Conservation (phyloP, 352 stramenopile genomes). For the Globisporangium sylvaticum region DNA sequence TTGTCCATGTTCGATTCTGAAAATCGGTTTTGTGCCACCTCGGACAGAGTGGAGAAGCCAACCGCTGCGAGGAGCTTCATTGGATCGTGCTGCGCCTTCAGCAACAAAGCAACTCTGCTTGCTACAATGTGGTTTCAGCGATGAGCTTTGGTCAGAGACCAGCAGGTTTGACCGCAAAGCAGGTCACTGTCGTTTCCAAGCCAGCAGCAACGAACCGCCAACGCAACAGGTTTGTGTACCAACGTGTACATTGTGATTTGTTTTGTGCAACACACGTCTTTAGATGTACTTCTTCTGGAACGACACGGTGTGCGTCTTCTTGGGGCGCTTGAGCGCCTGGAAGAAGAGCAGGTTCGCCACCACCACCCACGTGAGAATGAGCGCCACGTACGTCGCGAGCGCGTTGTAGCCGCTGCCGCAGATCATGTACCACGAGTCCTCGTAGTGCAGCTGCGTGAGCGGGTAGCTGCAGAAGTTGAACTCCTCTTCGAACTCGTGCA, state of each 20-base stretch:
- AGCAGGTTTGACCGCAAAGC: not conserved
- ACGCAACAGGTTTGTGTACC: not conserved
- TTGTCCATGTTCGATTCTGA: no score
- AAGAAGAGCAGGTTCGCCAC: constrained; percentile 30
- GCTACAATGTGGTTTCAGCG: no score
- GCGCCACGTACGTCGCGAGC: constrained; percentile 46
- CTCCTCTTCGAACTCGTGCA: constrained; percentile 79
- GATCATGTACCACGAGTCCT: constrained; percentile 85
- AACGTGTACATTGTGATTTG: not conserved
- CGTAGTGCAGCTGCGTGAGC: constrained; percentile 59
- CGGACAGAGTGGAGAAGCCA: no score
- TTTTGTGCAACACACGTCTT: not conserved
- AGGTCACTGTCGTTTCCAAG: no score
- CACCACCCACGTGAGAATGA: constrained; percentile 33
- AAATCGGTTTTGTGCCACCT: no score
- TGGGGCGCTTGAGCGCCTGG: constrained; percentile 69
- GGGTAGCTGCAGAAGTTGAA: constrained; percentile 84
- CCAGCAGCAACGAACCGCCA: not conserved
- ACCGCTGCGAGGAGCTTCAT: no score
- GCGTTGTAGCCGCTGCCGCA: constrained; percentile 66
- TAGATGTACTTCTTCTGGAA: constrained; percentile 47
- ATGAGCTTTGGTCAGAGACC: no score
- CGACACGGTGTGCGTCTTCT: constrained; percentile 50
- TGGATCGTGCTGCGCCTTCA: no score
- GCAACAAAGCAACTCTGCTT: no score